Evolutionary conservation across 805 yeast genomes (phyloP).

Genomic region (Pichia paraexigua): DNA sequence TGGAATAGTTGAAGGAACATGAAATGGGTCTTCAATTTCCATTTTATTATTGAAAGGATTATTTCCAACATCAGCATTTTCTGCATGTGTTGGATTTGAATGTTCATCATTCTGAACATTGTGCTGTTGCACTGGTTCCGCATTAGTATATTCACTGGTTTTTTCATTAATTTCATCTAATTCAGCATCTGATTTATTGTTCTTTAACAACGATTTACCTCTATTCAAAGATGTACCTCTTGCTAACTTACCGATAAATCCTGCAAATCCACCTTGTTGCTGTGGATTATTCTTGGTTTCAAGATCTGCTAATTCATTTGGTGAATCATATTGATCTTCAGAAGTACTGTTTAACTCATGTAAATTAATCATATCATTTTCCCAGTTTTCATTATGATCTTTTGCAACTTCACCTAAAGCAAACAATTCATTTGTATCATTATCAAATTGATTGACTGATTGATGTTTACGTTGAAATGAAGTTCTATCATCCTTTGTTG

Average conservation of each 20-base stretch:
- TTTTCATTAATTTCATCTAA: neutral
- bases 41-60: conserved; percentile 1
- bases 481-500: conserved; percentile 86
- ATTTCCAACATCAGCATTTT: neutral
- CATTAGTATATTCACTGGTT: neutral
- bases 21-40: conserved; percentile 4
- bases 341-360: conserved; percentile 20
- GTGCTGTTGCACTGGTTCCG: neutral
- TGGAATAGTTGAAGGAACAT: neutral
- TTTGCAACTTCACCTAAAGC: conserved; percentile 80
- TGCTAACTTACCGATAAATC: conserved; percentile 29
- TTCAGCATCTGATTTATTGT: conserved; percentile 6
- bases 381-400: conserved; percentile 73
- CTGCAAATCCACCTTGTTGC: conserved; percentile 25
- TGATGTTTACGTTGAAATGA: conserved; percentile 56
- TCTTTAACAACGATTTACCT: conserved; percentile 29
- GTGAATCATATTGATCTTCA: neutral
- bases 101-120: neutral
- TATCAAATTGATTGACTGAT: neutral
- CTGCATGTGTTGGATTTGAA: neutral
- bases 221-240: conserved; percentile 18
- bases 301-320: neutral
- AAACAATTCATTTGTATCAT: conserved; percentile 39
- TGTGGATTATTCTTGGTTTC: neutral
- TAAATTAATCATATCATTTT: conserved; percentile 49